A percentile compares a stretch with the other conserved stretches of the same genome.
Evolutionary conservation across 306 rosid species (phyloP).

Genomic region (Aeschynomene evenia): DNA sequence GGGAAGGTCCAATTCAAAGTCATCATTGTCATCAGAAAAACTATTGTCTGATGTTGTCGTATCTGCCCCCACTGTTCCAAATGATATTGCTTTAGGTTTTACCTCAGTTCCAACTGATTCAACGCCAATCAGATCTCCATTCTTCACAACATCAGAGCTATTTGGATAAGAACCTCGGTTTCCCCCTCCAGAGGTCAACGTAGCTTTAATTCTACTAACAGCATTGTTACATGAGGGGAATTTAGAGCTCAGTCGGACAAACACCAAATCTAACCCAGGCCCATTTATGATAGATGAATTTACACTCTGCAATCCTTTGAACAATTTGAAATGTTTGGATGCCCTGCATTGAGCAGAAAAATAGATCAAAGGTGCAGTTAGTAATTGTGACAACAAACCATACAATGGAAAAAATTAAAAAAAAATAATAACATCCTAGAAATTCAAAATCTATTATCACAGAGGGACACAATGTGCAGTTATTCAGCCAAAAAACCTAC

Average conservation of each 20-base stretch:
- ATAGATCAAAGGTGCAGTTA: not conserved
- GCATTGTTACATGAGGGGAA: slow-evolving; percentile 33
- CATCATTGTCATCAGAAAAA: slow-evolving; percentile 52
- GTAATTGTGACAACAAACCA: not conserved
- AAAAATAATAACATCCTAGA: too few relatives aligned
- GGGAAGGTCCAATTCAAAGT: slow-evolving; percentile 65
- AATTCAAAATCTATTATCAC: not conserved
- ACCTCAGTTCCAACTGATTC: slow-evolving; percentile 37
- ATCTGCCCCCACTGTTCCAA: slow-evolving; percentile 47
- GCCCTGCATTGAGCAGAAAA: slow-evolving; percentile 18
- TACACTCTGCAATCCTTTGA: slow-evolving; percentile 22
- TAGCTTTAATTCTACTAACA: slow-evolving; percentile 45
- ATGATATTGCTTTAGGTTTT: slow-evolving; percentile 39
- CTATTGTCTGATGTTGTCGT: slow-evolving; percentile 36
- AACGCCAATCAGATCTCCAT: slow-evolving; percentile 21
- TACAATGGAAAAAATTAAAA: not conserved
- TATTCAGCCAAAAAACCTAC: not conserved
- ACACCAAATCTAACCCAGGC: slow-evolving; percentile 3
- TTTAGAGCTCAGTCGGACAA: slow-evolving; percentile 32
- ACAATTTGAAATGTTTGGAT: slow-evolving; percentile 26
- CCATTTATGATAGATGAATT: slow-evolving; percentile 12
- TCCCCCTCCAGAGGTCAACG: slow-evolving; percentile 56
- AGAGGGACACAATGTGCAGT: not conserved
- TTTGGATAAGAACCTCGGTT: slow-evolving; percentile 45
- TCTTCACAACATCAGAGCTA: slow-evolving; percentile 22